These are phyloP conservation scores for Geoglossum cookeanum DNA, from an alignment of 2,329 filamentous ascomycete genomes.

Conservation along the genomic window DNA sequence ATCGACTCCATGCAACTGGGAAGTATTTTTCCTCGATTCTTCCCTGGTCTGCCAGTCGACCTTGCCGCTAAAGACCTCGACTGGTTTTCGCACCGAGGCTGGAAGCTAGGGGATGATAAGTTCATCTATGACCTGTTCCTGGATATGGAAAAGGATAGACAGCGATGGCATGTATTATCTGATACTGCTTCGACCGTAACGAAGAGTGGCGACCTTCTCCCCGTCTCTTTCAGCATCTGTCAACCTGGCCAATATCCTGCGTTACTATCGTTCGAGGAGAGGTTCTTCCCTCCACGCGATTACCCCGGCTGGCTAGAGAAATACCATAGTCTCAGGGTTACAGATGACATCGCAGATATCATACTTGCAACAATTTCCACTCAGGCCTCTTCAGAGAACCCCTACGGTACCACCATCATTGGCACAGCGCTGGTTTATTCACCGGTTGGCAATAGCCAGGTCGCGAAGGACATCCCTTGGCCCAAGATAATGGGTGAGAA, in stretches of 20 bases:
- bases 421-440: constrained; percentile 15
- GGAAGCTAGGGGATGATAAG: constrained; percentile 8
- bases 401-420: constrained; percentile 9
- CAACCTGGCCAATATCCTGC: constrained; percentile 11
- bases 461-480: constrained; percentile 15
- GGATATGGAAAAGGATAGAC: constrained; percentile 10
- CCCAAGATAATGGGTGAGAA: constrained; percentile 14
- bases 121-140: constrained; percentile 14
- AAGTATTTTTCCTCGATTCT: constrained; percentile 25
- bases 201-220: neutral
- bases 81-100: constrained; percentile 25
- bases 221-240: constrained; percentile 12
- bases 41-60: constrained; percentile 25
- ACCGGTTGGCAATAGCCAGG: constrained; percentile 14
- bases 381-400: neutral
- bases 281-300: constrained; percentile 10
- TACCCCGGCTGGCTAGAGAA: constrained; percentile 16
- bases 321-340: constrained; percentile 12
- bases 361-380: constrained; percentile 9
- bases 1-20: constrained; percentile 21
- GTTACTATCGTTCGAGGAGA: constrained; percentile 14
- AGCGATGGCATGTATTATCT: neutral
- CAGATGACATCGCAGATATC: constrained; percentile 15
- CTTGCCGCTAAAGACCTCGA: constrained; percentile 18
- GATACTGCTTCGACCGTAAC: neutral